phyloP scores from a whole-genome alignment of 139 green algal species.

The Edaphochlamys debaryana region DNA sequence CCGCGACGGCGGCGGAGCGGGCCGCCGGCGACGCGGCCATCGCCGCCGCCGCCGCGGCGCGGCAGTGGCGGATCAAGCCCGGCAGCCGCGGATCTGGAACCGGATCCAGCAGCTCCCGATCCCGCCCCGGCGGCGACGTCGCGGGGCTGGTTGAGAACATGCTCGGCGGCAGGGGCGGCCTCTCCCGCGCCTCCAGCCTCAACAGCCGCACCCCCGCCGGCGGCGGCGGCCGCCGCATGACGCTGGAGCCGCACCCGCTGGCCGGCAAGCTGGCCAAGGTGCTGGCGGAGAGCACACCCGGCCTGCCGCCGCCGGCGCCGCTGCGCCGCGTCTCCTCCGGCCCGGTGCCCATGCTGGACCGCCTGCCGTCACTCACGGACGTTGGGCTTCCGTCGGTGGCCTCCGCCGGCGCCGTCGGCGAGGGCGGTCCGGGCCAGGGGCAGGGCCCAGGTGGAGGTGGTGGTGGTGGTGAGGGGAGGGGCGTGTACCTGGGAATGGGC shows the following conservation, averaged over 20 bases:
- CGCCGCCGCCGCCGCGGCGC: background rate
- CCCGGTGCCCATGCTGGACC: too few relatives aligned
- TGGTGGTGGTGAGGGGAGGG: background rate
- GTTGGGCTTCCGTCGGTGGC: too few relatives aligned
- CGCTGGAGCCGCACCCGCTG: slow-evolving; percentile 1
- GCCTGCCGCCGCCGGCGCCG: background rate
- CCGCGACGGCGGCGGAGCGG: background rate
- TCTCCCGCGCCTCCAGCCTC: too few relatives aligned
- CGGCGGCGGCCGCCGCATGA: background rate
- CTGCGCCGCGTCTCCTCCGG: too few relatives aligned
- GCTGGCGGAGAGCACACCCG: background rate
- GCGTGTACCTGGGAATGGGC: too few relatives aligned
- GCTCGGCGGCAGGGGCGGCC: too few relatives aligned
- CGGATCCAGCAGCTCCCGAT: background rate
- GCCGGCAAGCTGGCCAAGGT: background rate
- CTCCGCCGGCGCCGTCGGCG: background rate
- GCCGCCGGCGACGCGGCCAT: background rate
- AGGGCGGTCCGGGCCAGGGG: background rate
- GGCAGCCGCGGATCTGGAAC: too few relatives aligned
- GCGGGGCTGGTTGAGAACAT: background rate
- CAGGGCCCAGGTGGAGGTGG: background rate
- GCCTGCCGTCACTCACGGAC: too few relatives aligned
- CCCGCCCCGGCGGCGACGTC: background rate
- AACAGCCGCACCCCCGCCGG: too few relatives aligned
- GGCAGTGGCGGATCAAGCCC: too few relatives aligned